Evolutionary conservation across 164 flowering plant species (phyloP).

Genomic region (Vitis rupestris): DNA sequence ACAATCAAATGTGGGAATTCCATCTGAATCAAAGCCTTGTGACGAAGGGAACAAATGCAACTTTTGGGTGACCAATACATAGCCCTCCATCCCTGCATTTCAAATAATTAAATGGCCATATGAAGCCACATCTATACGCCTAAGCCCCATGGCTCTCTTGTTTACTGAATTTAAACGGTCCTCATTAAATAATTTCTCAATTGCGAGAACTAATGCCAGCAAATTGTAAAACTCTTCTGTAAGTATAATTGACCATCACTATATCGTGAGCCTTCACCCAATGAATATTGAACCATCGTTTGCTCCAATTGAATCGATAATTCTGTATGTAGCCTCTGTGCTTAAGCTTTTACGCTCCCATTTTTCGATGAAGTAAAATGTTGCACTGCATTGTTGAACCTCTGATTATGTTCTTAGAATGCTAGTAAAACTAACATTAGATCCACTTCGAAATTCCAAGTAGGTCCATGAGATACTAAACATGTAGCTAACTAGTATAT

Average conservation of each 20-base stretch:
- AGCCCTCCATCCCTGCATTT: too few relatives aligned
- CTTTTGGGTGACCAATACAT: too few relatives aligned
- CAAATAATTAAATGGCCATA: too few relatives aligned
- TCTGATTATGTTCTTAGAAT: slow-evolving; percentile 71
- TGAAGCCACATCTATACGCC: too few relatives aligned
- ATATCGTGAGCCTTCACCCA: slow-evolving; percentile 42
- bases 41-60: too few relatives aligned
- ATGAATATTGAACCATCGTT: slow-evolving; percentile 43
- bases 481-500: slow-evolving; percentile 91
- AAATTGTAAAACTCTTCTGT: slow-evolving; percentile 51
- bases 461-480: slow-evolving; percentile 88
- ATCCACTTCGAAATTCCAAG: slow-evolving; percentile 80
- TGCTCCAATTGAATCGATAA: slow-evolving; percentile 40
- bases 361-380: slow-evolving; percentile 83
- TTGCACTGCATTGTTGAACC: slow-evolving; percentile 95
- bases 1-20: too few relatives aligned
- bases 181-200: slow-evolving; percentile 30
- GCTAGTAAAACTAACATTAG: slow-evolving; percentile 79
- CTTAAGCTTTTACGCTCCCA: slow-evolving; percentile 89
- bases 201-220: background rate
- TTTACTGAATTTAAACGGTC: too few relatives aligned
- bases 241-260: slow-evolving; percentile 51
- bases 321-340: slow-evolving; percentile 72
- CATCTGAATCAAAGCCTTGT: too few relatives aligned
- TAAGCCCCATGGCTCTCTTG: too few relatives aligned